Base-by-base conservation (phyloP, 2,329 filamentous ascomycete species). In the Fonsecaea monophora region DNA sequence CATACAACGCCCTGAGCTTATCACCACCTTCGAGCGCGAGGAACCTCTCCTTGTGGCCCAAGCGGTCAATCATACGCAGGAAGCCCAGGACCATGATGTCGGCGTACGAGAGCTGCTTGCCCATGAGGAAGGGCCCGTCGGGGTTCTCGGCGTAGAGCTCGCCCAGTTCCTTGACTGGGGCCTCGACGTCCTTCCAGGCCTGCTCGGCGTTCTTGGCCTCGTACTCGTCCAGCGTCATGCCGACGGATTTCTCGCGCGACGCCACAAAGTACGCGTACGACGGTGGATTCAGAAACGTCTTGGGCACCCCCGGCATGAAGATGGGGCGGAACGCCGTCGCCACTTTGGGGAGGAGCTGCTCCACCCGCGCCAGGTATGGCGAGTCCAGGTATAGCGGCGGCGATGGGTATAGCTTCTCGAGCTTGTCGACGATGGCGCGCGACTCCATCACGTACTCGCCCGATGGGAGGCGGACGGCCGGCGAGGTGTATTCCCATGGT, bases 371-470 rank as follows among this genome's bases (percentile, higher is more conserved):
- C 1, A 84, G 78, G 45, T 82, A 77, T 0, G 84, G 82, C 0
- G 85, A 83, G 71, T 89, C 83, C 2, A 91, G 78, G 68, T 85
- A 83, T 1, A 90, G 74, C 0, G 85, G 79, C 0, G 88, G 89
- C 25, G 80, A 76, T 0, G 89, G 89, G 69, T 90, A 80, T 0
- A 78, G 77, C 61, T 82, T 78, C 73, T 92, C 89, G 38, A 92
- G 80, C 18, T 80, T 80, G 13, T 78, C 70, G 13, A 85, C 87
- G 69, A 92, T 92, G 53, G 78, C 77, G 68, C 78, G 80, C 1
- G 87, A 90, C 74, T 92, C 89, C 85, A 88, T 90, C 8, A 89
- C 71, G 72, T 85, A 88, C 0, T 75, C 84, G 18, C 85, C 86
- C 56, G 88, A 83, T 0, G 84, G 81, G 54, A 88, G 80, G 15